phyloP scores from a whole-genome alignment of 2,329 filamentous ascomycete species.

The Penicillium sp. region DNA sequence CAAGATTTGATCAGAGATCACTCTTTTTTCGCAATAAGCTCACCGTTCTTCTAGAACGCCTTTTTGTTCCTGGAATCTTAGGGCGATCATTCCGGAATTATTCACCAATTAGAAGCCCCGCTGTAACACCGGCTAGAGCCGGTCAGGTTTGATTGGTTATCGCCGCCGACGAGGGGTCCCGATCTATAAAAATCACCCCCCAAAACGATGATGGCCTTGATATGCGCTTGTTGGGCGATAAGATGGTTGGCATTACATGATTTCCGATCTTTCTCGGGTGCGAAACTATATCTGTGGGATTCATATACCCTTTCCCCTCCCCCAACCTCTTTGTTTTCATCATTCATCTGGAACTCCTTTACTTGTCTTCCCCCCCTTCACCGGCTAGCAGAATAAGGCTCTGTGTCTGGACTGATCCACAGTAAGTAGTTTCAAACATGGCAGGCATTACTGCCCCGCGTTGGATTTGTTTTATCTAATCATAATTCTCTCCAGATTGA shows the following conservation, averaged over 20 bases:
- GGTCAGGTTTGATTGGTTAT: slow-evolving; percentile 28
- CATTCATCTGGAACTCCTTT: background rate
- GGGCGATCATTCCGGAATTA: slow-evolving; percentile 25
- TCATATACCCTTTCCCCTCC: background rate
- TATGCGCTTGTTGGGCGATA: slow-evolving; percentile 25
- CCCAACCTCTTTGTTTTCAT: background rate
- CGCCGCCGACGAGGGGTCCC: slow-evolving; percentile 25
- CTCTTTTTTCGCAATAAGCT: background rate
- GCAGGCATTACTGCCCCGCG: slow-evolving; percentile 27
- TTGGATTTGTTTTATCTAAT: slow-evolving; percentile 28
- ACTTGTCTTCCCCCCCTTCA: slow-evolving; percentile 9
- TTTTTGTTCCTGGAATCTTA: slow-evolving; percentile 26
- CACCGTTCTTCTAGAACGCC: slow-evolving; percentile 28
- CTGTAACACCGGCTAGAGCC: slow-evolving; percentile 31
- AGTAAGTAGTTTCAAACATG: slow-evolving; percentile 23
- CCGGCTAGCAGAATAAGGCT: slow-evolving; percentile 13
- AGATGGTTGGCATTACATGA: slow-evolving; percentile 27
- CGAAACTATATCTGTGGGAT: slow-evolving; percentile 21
- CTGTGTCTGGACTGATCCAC: slow-evolving; percentile 23
- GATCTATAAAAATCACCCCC: slow-evolving; percentile 31
- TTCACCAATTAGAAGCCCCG: slow-evolving; percentile 24
- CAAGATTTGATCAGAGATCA: background rate
- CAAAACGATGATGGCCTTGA: slow-evolving; percentile 7
- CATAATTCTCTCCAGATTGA: slow-evolving; percentile 1
- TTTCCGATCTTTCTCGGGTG: background rate